phyloP scores from a whole-genome alignment of 441 rosid genomes.

The Viola pubescens region DNA sequence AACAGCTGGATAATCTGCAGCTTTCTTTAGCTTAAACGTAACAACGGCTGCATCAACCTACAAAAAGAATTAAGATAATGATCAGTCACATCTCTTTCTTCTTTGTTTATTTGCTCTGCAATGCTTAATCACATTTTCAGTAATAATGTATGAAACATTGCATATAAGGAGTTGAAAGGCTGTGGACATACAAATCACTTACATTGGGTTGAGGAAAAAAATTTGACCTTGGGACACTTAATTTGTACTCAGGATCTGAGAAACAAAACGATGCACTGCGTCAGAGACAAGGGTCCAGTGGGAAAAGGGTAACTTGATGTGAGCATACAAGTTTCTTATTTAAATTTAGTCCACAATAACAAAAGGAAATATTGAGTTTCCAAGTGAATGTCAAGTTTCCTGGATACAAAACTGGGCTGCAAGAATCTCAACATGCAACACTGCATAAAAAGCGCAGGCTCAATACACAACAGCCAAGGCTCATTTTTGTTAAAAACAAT shows the following conservation, averaged over 20 bases:
- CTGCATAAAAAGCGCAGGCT: too few species aligned
- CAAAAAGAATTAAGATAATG: slow-evolving; percentile 10
- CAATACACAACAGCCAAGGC: too few species aligned
- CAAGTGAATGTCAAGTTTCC: too few species aligned
- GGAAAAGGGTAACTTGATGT: not conserved
- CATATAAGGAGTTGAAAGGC: too few species aligned
- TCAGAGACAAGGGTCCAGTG: not conserved
- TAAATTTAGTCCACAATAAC: not conserved
- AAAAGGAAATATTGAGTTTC: not conserved
- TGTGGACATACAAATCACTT: slow-evolving; percentile 18
- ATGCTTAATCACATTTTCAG: too few species aligned
- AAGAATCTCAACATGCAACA: too few species aligned
- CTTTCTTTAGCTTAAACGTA: slow-evolving; percentile 69
- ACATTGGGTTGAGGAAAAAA: slow-evolving; percentile 96
- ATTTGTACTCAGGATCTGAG: slow-evolving; percentile 75
- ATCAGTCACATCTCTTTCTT: not conserved
- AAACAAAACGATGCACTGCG: slow-evolving; percentile 10
- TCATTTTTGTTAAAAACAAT: too few species aligned
- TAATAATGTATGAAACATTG: too few species aligned
- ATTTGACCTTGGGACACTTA: slow-evolving; percentile 63
- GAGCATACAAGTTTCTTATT: not conserved
- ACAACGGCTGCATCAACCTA: slow-evolving; percentile 97
- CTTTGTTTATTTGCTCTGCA: too few species aligned
- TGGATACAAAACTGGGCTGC: too few species aligned
- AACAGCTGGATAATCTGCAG: slow-evolving; percentile 69